Evolutionary conservation across 2,329 filamentous ascomycete genomes (phyloP).

Genomic region (Chalaropsis thielavioides): DNA sequence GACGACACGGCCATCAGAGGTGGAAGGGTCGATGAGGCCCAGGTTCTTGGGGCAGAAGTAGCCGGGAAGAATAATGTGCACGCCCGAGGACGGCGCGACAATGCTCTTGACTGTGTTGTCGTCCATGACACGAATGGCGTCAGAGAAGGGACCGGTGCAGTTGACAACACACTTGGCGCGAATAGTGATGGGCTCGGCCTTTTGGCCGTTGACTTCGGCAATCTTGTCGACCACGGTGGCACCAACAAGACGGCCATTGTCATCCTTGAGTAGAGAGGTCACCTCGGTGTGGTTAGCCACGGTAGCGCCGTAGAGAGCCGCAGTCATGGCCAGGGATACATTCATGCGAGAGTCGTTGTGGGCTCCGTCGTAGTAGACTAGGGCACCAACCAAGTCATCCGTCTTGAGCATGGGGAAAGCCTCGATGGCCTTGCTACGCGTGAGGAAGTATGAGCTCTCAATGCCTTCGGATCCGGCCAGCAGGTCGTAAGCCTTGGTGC

Average conservation of each 20-base stretch:
- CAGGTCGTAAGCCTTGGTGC: conserved; percentile 72
- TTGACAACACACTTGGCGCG: conserved; percentile 73
- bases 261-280: conserved; percentile 60
- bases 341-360: conserved; percentile 93
- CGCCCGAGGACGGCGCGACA: conserved; percentile 70
- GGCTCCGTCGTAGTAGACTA: conserved; percentile 84
- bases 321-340: conserved; percentile 74
- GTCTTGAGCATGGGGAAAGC: conserved; percentile 81
- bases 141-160: conserved; percentile 76
- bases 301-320: conserved; percentile 71
- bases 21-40: conserved; percentile 75
- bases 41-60: conserved; percentile 77
- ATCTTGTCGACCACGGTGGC: conserved; percentile 60
- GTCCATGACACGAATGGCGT: conserved; percentile 75
- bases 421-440: conserved; percentile 71
- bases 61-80: conserved; percentile 73
- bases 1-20: conserved; percentile 77
- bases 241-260: conserved; percentile 56
- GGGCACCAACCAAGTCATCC: conserved; percentile 60
- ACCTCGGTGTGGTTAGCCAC: conserved; percentile 76
- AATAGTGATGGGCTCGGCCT: conserved; percentile 49
- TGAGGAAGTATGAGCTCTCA: conserved; percentile 78
- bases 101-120: conserved; percentile 59
- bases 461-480: conserved; percentile 76
- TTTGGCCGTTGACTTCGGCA: conserved; percentile 45